These are phyloP conservation scores for Saitoella complicata DNA, from an alignment of 805 yeast species.

Conservation along the genomic window DNA sequence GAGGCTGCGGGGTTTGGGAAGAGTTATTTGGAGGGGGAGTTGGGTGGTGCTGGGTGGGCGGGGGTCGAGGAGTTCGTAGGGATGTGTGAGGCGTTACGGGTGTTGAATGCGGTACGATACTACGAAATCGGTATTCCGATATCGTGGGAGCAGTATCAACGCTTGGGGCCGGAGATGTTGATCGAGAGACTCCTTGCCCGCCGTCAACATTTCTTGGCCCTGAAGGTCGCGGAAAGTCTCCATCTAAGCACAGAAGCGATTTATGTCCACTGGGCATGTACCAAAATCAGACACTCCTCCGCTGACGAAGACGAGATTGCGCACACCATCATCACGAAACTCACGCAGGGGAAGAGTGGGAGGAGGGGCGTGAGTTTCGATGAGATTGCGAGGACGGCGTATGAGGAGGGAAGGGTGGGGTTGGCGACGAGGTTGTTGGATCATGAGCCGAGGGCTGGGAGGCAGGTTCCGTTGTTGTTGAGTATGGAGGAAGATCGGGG, in stretches of 20 bases:
- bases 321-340: background rate
- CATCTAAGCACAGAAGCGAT: slow-evolving; percentile 34
- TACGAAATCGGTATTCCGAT: slow-evolving; percentile 51
- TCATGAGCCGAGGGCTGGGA: slow-evolving; percentile 44
- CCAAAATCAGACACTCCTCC: slow-evolving; percentile 34
- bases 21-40: slow-evolving; percentile 32
- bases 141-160: slow-evolving; percentile 38
- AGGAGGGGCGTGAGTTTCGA: slow-evolving; percentile 8
- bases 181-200: slow-evolving; percentile 43
- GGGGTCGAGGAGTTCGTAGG: slow-evolving; percentile 47
- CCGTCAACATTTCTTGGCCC: slow-evolving; percentile 42
- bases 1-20: slow-evolving; percentile 82
- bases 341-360: background rate
- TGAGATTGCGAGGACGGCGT: slow-evolving; percentile 36
- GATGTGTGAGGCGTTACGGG: slow-evolving; percentile 45
- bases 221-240: slow-evolving; percentile 41
- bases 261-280: slow-evolving; percentile 66
- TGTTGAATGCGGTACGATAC: slow-evolving; percentile 53
- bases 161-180: slow-evolving; percentile 39
- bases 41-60: background rate
- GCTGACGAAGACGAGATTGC: background rate
- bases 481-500: slow-evolving; percentile 55
- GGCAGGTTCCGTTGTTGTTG: slow-evolving; percentile 47
- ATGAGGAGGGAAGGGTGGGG: slow-evolving; percentile 62
- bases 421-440: slow-evolving; percentile 53